Evolutionary conservation across 441 rosid genomes (phyloP).

Genomic region (Codiaeum variegatum): DNA sequence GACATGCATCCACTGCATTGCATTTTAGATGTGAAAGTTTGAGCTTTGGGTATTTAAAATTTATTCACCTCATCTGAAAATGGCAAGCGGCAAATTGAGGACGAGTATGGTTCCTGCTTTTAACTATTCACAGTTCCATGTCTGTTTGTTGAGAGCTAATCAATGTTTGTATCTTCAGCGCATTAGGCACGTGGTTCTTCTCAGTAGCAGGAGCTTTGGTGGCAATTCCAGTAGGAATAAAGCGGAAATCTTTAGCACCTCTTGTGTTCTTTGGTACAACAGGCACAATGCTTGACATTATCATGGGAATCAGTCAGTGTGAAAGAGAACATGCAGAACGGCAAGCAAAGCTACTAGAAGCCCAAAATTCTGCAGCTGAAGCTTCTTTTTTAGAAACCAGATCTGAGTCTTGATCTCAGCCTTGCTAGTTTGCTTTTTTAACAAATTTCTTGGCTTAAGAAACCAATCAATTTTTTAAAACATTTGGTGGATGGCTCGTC

Average conservation of each 20-base stretch:
- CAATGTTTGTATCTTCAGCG: constrained; percentile 41
- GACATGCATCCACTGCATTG: neutral
- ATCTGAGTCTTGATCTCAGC: constrained; percentile 28
- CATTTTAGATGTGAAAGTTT: no score
- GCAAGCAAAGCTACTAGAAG: constrained; percentile 69
- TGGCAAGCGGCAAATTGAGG: neutral
- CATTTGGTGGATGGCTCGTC: neutral
- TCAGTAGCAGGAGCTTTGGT: constrained; percentile 76
- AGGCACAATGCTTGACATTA: constrained; percentile 93
- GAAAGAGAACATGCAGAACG: constrained; percentile 92
- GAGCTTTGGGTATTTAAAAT: neutral
- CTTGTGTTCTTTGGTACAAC: constrained; percentile 94
- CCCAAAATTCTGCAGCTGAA: constrained; percentile 35
- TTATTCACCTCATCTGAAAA: neutral
- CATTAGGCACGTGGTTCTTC: constrained; percentile 92
- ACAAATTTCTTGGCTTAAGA: constrained; percentile 5
- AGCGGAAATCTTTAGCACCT: constrained; percentile 74
- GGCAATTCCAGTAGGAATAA: constrained; percentile 89
- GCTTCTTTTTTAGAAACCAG: constrained; percentile 25
- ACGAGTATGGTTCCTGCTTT: neutral
- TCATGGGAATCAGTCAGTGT: constrained; percentile 75
- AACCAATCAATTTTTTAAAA: neutral
- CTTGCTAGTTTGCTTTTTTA: neutral
- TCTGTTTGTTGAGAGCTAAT: neutral
- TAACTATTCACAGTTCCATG: neutral